Percentiles rank a stretch among this genome's conserved stretches.
These are phyloP conservation scores for Calonectria henricotiae DNA, from an alignment of 2,329 filamentous ascomycete species.

Conservation along the genomic window DNA sequence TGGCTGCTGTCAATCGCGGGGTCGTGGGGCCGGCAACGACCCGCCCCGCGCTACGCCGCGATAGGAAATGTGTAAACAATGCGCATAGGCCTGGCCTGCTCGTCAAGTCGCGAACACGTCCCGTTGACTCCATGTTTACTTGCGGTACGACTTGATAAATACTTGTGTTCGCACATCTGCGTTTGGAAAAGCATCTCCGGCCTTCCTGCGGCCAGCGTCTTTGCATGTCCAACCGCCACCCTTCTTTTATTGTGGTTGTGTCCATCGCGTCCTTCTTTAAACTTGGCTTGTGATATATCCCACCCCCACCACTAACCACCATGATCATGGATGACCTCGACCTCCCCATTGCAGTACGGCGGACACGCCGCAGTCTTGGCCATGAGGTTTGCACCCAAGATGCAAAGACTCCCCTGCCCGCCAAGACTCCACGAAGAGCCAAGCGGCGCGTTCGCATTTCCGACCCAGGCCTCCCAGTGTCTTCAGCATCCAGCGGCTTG, in stretches of 20 bases:
- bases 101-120: constrained; percentile 40
- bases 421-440: constrained; percentile 54
- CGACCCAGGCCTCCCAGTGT: constrained; percentile 65
- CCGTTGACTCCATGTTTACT: constrained; percentile 42
- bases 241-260: constrained; percentile 18
- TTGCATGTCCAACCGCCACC: constrained; percentile 30
- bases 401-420: constrained; percentile 35
- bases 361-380: constrained; percentile 65
- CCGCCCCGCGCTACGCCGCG: constrained; percentile 56
- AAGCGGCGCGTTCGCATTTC: constrained; percentile 74
- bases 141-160: constrained; percentile 36
- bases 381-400: constrained; percentile 50
- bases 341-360: constrained; percentile 71
- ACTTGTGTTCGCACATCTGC: constrained; percentile 19
- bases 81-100: constrained; percentile 36
- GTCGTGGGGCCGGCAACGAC: constrained; percentile 44
- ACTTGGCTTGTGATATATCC: constrained; percentile 16
- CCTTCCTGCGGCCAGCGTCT: constrained; percentile 29
- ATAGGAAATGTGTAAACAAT: constrained; percentile 67
- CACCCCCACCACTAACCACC: constrained; percentile 14
- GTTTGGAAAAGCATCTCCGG: constrained; percentile 1
- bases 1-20: constrained; percentile 52
- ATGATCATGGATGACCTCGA: constrained; percentile 60
- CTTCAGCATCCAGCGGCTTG: constrained; percentile 65
- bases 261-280: constrained; percentile 18